phyloP scores from a whole-genome alignment of 1,139 yeast species.

The Blastobotrys aristatus region DNA sequence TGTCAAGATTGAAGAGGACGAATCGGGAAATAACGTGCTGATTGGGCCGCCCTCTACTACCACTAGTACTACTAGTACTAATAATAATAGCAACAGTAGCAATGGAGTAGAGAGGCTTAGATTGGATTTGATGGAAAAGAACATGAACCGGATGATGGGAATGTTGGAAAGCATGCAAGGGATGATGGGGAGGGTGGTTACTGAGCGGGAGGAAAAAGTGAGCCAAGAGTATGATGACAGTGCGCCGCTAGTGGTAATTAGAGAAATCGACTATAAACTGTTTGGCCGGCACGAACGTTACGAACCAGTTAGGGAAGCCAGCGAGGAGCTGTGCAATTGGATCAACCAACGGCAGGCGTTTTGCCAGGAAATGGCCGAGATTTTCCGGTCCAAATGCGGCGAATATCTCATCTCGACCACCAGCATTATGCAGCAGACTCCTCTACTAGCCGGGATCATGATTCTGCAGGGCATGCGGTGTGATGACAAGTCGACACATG shows the following conservation, averaged over 20 bases:
- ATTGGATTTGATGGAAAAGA: slow-evolving; percentile 5
- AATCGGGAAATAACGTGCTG: too few relatives aligned
- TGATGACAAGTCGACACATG: slow-evolving; percentile 45
- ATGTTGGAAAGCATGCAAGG: slow-evolving; percentile 7
- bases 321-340: slow-evolving; percentile 41
- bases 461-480: slow-evolving; percentile 27
- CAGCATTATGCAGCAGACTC: slow-evolving; percentile 1
- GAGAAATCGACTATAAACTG: slow-evolving; percentile 40
- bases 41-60: not conserved
- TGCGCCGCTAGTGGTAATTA: slow-evolving; percentile 42
- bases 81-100: too few relatives aligned
- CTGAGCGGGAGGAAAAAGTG: not conserved
- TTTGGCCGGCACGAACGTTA: slow-evolving; percentile 33
- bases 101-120: not conserved
- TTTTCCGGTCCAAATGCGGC: slow-evolving; percentile 19
- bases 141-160: slow-evolving; percentile 1
- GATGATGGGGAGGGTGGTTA: not conserved
- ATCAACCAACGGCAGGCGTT: slow-evolving; percentile 31
- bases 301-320: slow-evolving; percentile 31
- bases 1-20: too few relatives aligned
- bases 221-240: slow-evolving; percentile 5
- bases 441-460: slow-evolving; percentile 21
- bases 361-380: slow-evolving; percentile 18
- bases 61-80: not conserved
- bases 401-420: slow-evolving; percentile 15